These are phyloP conservation scores for Cyclospora cayetanensis DNA, from an alignment of 169 alveolate species.

Conservation along the genomic window DNA sequence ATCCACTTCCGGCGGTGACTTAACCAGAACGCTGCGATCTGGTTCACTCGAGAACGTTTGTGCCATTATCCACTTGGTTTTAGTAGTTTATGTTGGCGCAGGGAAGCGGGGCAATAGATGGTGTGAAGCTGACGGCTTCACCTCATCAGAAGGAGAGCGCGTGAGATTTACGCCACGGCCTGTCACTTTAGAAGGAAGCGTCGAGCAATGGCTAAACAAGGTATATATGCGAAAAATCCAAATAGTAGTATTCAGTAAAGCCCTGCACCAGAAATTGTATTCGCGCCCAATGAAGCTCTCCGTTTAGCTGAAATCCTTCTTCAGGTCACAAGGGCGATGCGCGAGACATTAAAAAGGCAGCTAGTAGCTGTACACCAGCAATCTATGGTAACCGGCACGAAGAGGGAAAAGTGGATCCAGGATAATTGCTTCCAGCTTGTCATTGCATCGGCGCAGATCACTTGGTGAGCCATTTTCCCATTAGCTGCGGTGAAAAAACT, in stretches of 20 bases:
- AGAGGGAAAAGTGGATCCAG: constrained; percentile 85
- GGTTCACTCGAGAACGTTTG: neutral
- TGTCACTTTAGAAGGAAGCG: constrained; percentile 75
- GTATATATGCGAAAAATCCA: too few species aligned
- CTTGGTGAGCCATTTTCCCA: constrained; percentile 89
- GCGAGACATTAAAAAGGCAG: constrained; percentile 79
- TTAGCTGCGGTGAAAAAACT: too few species aligned
- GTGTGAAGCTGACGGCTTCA: constrained; percentile 83
- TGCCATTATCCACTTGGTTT: neutral
- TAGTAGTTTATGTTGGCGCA: neutral
- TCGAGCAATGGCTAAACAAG: constrained; percentile 78
- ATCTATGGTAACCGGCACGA: constrained; percentile 80
- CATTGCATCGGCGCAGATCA: constrained; percentile 91
- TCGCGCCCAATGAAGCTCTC: constrained; percentile 73
- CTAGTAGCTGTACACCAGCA: constrained; percentile 77
- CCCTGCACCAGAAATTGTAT: too few species aligned
- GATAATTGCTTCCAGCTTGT: constrained; percentile 87
- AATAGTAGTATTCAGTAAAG: too few species aligned
- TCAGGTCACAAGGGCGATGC: constrained; percentile 79
- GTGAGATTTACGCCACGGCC: constrained; percentile 75
- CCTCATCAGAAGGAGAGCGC: constrained; percentile 90
- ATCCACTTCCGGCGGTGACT: too few species aligned
- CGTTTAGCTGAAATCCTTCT: constrained; percentile 80
- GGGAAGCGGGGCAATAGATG: constrained; percentile 71
- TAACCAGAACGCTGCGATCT: neutral